Percentiles rank a stretch among this genome's conserved stretches.
phyloP scores from a whole-genome alignment of 306 rosid genomes.

The Cicer cuneatum region DNA sequence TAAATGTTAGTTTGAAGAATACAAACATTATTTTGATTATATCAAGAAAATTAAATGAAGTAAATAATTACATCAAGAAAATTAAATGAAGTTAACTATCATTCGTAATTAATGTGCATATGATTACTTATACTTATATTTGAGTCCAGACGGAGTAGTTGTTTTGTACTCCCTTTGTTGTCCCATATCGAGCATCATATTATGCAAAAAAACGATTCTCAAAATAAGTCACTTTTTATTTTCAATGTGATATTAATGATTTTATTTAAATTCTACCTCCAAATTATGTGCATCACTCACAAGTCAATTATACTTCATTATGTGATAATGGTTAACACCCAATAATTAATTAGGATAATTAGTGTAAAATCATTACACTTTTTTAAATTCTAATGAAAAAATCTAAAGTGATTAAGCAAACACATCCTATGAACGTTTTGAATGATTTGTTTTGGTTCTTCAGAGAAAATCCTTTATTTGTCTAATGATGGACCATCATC shows the following conservation, averaged over 20 bases:
- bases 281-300: not conserved
- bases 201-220: not conserved
- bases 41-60: no score
- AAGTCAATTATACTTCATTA: not conserved
- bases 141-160: not conserved
- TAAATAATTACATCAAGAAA: no score
- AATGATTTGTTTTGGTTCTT: slow-evolving; percentile 22
- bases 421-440: slow-evolving; percentile 13
- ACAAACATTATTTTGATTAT: no score
- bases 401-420: not conserved
- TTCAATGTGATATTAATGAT: not conserved
- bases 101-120: no score
- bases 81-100: no score
- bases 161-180: not conserved
- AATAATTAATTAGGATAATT: not conserved
- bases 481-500: slow-evolving; percentile 12
- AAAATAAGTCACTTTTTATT: not conserved
- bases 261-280: not conserved
- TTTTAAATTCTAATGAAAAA: not conserved
- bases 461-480: slow-evolving; percentile 11
- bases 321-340: not conserved
- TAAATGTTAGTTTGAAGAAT: no score
- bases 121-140: no score
- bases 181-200: not conserved
- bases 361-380: not conserved